Evolutionary conservation across 805 yeast species (phyloP).

Genomic region (Starmerella scarabaei): DNA sequence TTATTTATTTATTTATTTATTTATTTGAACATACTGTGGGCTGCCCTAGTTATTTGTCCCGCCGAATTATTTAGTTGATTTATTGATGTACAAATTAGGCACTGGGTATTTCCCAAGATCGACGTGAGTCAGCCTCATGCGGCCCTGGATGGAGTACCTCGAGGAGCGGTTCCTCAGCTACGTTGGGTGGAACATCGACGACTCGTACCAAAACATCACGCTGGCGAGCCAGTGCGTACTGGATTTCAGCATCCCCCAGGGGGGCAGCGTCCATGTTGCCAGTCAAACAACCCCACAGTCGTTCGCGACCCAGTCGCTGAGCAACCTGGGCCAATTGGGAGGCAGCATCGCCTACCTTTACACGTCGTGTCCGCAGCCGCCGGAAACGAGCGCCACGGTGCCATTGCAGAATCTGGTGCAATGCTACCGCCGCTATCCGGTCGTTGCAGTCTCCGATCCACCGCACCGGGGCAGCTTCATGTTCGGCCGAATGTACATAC

Average conservation of each 20-base stretch:
- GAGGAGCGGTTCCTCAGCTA: conserved; percentile 55
- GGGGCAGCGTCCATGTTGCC: conserved; percentile 51
- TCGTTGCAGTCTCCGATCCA: neutral
- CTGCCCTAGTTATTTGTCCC: neutral
- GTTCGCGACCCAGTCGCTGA: conserved; percentile 59
- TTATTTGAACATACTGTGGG: too few relatives aligned
- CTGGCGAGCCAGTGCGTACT: conserved; percentile 35
- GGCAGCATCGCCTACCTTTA: conserved; percentile 79
- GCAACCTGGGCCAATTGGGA: conserved; percentile 49
- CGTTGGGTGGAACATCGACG: conserved; percentile 69
- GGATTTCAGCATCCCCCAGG: conserved; percentile 61
- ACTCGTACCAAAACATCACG: conserved; percentile 56
- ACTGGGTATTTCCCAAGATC: neutral
- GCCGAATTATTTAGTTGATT: neutral
- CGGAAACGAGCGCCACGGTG: conserved; percentile 28
- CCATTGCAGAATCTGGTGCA: conserved; percentile 19
- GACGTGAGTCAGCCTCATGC: conserved; percentile 33
- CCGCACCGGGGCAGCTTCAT: conserved; percentile 24
- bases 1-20: too few relatives aligned
- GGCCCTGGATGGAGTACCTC: conserved; percentile 76
- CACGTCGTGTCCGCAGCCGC: conserved; percentile 44
- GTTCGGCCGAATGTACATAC: conserved; percentile 81
- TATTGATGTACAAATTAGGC: neutral
- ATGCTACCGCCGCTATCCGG: conserved; percentile 16
- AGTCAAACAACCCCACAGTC: conserved; percentile 56